Evolutionary conservation across 768 basidiomycete genomes (phyloP).

Genomic region (Russula sp.): DNA sequence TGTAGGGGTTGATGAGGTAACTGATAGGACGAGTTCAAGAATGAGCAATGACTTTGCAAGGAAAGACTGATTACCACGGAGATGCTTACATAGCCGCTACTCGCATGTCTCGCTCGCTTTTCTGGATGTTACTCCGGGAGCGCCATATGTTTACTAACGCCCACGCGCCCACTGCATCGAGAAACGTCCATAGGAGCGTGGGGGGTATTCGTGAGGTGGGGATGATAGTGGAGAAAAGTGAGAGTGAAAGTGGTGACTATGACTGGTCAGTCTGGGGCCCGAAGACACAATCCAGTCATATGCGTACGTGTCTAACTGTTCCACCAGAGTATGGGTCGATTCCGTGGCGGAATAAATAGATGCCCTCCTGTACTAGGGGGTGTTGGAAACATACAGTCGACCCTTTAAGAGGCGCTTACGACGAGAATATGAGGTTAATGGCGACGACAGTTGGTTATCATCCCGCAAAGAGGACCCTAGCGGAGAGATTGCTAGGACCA

Average conservation of each 20-base stretch:
- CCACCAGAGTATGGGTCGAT: slow-evolving; percentile 86
- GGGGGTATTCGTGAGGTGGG: slow-evolving; percentile 45
- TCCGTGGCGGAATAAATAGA: slow-evolving; percentile 72
- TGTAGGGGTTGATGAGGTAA: slow-evolving; percentile 87
- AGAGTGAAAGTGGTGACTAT: slow-evolving; percentile 77
- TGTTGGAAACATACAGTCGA: slow-evolving; percentile 16
- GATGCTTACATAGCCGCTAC: slow-evolving; percentile 61
- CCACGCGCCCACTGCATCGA: slow-evolving; percentile 64
- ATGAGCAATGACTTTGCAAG: not conserved
- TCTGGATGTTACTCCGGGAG: slow-evolving; percentile 46
- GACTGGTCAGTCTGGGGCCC: slow-evolving; percentile 1
- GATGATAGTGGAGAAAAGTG: slow-evolving; percentile 65
- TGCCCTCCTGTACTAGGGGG: slow-evolving; percentile 76
- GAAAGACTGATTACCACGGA: not conserved
- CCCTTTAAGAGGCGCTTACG: slow-evolving; percentile 41
- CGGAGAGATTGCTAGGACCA: slow-evolving; percentile 48
- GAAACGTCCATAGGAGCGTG: slow-evolving; percentile 62
- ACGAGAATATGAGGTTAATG: slow-evolving; percentile 71
- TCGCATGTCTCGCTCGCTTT: slow-evolving; percentile 49
- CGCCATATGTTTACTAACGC: slow-evolving; percentile 64
- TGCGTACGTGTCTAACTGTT: slow-evolving; percentile 74
- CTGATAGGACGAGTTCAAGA: slow-evolving; percentile 35
- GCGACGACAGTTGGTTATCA: slow-evolving; percentile 75
- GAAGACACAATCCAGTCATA: not conserved
- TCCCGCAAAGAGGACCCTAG: slow-evolving; percentile 50